Evolutionary conservation across 148 eudicot genomes (phyloP).

Genomic region (Amaranthus palmeri): DNA sequence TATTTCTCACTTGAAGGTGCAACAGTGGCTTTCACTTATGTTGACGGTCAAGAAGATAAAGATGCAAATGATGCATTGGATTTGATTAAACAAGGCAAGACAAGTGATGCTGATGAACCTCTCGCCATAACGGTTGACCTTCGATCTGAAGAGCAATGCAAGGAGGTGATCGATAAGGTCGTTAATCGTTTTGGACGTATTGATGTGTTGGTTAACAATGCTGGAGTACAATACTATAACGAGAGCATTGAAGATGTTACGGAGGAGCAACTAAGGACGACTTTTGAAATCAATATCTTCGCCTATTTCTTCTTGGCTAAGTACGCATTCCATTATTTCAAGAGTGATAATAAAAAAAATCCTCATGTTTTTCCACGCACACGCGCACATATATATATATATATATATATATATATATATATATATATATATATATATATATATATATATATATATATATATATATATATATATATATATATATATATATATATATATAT

Average conservation of each 20-base stretch:
- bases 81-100: constrained; percentile 42
- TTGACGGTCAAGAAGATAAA: constrained; percentile 43
- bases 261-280: constrained; percentile 46
- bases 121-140: constrained; percentile 51
- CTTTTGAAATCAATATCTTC: constrained; percentile 67
- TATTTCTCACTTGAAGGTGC: constrained; percentile 67
- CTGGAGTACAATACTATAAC: constrained; percentile 46
- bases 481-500: too few relatives aligned
- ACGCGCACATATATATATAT: too few relatives aligned
- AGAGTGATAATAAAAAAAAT: too few relatives aligned
- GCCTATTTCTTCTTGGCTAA: constrained; percentile 55
- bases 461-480: too few relatives aligned
- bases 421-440: too few relatives aligned
- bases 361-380: too few relatives aligned
- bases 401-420: too few relatives aligned
- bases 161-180: constrained; percentile 54
- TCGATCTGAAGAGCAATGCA: constrained; percentile 53
- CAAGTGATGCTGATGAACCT: constrained; percentile 45
- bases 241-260: constrained; percentile 50
- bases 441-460: too few relatives aligned
- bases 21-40: constrained; percentile 75
- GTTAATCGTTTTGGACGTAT: constrained; percentile 44
- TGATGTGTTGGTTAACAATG: constrained; percentile 66
- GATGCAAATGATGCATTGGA: constrained; percentile 52
- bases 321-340: constrained; percentile 14